Percentiles rank a stretch among this genome's conserved stretches.
These are phyloP conservation scores for Westerdykella aurantiaca DNA, from an alignment of 2,329 filamentous ascomycete species.

Conservation along the genomic window DNA sequence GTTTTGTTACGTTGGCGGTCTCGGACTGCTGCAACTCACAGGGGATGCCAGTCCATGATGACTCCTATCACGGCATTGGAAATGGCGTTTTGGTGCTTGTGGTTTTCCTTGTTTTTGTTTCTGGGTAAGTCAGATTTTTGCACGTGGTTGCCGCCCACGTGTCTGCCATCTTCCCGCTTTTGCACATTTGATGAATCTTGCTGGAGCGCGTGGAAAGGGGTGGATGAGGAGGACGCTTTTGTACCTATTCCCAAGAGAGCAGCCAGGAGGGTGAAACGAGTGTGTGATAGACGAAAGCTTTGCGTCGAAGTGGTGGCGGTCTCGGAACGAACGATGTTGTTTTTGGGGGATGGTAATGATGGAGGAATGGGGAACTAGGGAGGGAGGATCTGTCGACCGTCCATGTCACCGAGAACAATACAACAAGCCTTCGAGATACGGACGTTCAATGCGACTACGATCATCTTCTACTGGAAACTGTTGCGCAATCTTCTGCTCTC, in stretches of 20 bases:
- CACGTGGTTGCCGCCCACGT: background rate
- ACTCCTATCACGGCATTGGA: background rate
- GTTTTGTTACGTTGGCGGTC: background rate
- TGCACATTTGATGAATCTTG: background rate
- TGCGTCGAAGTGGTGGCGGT: too few relatives aligned
- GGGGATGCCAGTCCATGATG: background rate
- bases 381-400: too few relatives aligned
- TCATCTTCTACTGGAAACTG: too few relatives aligned
- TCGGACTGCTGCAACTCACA: background rate
- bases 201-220: background rate
- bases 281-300: too few relatives aligned
- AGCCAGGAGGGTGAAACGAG: too few relatives aligned
- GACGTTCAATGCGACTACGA: too few relatives aligned
- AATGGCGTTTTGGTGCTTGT: background rate
- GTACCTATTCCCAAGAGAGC: background rate
- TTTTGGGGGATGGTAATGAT: too few relatives aligned
- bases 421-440: too few relatives aligned
- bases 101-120: constrained; percentile 6
- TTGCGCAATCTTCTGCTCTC: too few relatives aligned
- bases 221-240: background rate
- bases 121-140: constrained; percentile 9
- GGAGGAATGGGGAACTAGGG: too few relatives aligned
- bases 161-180: background rate
- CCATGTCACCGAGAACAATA: too few relatives aligned
- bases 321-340: too few relatives aligned